Percentiles rank a stretch among this genome's conserved stretches.
phyloP scores from a whole-genome alignment of 768 basidiomycete genomes.

The Psilocybe subaeruginosa region DNA sequence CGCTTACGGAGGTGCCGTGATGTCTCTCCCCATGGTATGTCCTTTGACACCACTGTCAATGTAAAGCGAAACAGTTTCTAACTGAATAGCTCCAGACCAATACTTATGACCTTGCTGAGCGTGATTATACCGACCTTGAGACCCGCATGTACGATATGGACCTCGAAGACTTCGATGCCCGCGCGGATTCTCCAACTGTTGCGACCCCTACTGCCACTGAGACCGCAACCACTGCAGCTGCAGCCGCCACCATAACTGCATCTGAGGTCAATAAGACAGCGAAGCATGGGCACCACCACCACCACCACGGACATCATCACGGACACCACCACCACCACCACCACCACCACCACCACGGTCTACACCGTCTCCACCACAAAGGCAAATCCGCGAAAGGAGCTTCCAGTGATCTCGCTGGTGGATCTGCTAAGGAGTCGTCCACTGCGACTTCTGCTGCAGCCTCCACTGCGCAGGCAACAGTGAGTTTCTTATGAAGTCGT shows the following conservation, averaged over 20 bases:
- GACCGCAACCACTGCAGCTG: conserved; percentile 1
- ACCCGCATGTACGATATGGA: conserved; percentile 18
- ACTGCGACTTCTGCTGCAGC: not conserved
- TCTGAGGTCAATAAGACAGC: not conserved
- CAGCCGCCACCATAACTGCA: conserved; percentile 4
- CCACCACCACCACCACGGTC: not conserved
- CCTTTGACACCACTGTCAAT: not conserved
- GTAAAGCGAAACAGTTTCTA: not conserved
- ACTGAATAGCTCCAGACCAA: not conserved
- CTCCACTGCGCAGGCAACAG: conserved; percentile 3
- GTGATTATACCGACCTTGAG: conserved; percentile 16
- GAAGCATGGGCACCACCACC: conserved; percentile 4
- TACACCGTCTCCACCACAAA: conserved; percentile 6
- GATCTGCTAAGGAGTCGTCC: not conserved
- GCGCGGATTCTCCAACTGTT: conserved; percentile 10
- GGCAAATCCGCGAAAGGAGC: conserved; percentile 1
- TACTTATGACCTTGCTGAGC: conserved; percentile 17
- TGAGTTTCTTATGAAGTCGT: not conserved
- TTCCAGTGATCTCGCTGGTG: not conserved
- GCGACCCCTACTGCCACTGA: conserved; percentile 2
- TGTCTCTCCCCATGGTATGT: conserved; percentile 18
- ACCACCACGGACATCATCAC: not conserved
- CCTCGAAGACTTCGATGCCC: conserved; percentile 19
- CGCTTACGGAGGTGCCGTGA: conserved; percentile 17
- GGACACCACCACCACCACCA: conserved; percentile 8